These are phyloP conservation scores for Pistacia vera DNA, from an alignment of 345 rosid species.

Conservation along the genomic window DNA sequence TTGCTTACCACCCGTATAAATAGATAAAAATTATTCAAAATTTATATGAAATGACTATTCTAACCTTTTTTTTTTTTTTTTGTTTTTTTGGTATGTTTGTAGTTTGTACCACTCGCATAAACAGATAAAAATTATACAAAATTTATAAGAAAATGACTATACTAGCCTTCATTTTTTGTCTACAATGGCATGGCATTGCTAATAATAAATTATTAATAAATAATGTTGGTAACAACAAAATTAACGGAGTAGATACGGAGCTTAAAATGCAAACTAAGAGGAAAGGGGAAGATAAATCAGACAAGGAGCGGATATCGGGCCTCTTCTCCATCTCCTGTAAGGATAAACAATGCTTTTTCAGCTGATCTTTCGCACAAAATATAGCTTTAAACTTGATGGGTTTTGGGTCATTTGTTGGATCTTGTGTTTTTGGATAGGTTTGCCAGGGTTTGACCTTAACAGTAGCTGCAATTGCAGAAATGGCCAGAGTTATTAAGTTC, in stretches of 20 bases:
- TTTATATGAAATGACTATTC: no score
- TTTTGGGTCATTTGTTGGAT: neutral
- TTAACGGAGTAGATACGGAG: neutral
- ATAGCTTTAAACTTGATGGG: neutral
- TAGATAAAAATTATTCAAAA: no score
- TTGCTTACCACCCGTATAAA: no score
- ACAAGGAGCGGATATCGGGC: neutral
- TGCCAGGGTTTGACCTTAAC: neutral
- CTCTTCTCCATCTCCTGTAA: neutral
- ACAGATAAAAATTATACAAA: no score
- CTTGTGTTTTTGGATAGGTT: neutral
- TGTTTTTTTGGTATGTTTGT: no score
- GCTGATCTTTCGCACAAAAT: neutral
- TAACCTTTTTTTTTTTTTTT: no score
- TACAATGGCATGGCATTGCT: no score
- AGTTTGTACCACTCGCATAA: no score
- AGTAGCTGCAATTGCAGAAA: constrained; percentile 31
- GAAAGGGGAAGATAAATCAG: neutral
- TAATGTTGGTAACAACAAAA: no score
- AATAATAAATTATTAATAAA: no score
- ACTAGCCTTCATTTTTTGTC: no score
- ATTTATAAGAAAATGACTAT: no score
- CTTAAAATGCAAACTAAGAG: neutral
- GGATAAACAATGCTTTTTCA: neutral
- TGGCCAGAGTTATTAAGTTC: constrained; percentile 37